Evolutionary conservation across 768 basidiomycete genomes (phyloP).

Genomic region (Podaxis sp.): DNA sequence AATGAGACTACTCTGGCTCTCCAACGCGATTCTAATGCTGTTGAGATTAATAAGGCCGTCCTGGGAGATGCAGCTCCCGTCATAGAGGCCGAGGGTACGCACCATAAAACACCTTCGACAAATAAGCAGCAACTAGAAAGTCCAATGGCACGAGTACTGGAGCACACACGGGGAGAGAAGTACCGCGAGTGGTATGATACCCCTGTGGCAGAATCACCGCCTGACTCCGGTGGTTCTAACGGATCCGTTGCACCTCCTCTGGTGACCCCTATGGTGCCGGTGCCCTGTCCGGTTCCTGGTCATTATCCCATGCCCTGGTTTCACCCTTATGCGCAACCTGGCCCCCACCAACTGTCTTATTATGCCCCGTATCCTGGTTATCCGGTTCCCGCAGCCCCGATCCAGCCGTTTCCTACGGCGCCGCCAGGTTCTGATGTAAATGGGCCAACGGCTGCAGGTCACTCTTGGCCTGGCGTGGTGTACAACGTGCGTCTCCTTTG

Average conservation of each 20-base stretch:
- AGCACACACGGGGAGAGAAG: background rate
- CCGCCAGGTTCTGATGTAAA: constrained; percentile 38
- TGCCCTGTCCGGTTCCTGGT: constrained; percentile 38
- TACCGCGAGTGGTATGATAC: constrained; percentile 19
- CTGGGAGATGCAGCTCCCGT: background rate
- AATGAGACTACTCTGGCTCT: background rate
- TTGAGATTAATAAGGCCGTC: background rate
- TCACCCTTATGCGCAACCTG: constrained; percentile 47
- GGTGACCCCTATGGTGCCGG: constrained; percentile 17
- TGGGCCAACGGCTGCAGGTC: constrained; percentile 30
- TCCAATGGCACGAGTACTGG: background rate
- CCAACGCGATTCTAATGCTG: background rate
- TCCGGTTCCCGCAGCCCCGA: constrained; percentile 31
- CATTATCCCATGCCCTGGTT: constrained; percentile 53
- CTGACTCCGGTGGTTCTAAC: background rate
- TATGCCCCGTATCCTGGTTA: constrained; percentile 48
- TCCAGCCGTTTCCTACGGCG: constrained; percentile 27
- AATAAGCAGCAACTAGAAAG: background rate
- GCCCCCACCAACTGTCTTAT: constrained; percentile 54
- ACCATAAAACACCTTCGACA: background rate
- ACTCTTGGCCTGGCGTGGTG: constrained; percentile 40
- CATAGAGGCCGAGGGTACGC: background rate
- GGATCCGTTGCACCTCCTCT: background rate
- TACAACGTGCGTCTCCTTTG: constrained; percentile 44
- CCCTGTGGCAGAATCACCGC: constrained; percentile 7